Evolutionary conservation across 2,329 filamentous ascomycete genomes (phyloP).

Genomic region (Fusarium guadeloupense): DNA sequence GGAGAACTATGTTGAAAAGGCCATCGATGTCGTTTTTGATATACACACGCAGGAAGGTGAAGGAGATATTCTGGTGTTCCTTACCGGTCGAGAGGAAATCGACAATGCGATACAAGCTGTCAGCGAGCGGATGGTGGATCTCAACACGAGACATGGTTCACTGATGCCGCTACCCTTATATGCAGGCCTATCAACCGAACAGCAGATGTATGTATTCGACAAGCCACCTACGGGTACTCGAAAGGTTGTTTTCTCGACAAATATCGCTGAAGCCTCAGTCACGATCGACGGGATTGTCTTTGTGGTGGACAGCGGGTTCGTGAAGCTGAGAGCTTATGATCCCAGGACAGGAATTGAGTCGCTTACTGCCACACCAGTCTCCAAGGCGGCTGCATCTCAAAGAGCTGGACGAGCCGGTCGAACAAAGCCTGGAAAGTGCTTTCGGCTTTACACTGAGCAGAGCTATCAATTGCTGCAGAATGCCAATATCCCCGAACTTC

Average conservation of each 20-base stretch:
- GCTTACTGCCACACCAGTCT: conserved; percentile 81
- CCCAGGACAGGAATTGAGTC: conserved; percentile 87
- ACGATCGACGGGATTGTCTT: conserved; percentile 93
- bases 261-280: conserved; percentile 95
- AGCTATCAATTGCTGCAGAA: conserved; percentile 72
- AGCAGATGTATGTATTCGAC: conserved; percentile 96
- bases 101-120: conserved; percentile 83
- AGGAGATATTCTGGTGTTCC: conserved; percentile 89
- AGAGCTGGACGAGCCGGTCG: conserved; percentile 89
- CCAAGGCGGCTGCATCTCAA: conserved; percentile 92
- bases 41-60: conserved; percentile 83
- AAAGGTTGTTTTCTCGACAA: conserved; percentile 93
- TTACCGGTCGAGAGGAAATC: conserved; percentile 94
- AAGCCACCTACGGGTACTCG: conserved; percentile 81
- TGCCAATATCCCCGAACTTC: conserved; percentile 86
- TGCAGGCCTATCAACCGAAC: conserved; percentile 86
- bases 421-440: conserved; percentile 92
- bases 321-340: conserved; percentile 88
- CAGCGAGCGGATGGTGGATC: conserved; percentile 72
- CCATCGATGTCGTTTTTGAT: conserved; percentile 83
- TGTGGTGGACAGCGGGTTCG: conserved; percentile 90
- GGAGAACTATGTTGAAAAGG: conserved; percentile 87
- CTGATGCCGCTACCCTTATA: conserved; percentile 75
- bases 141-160: conserved; percentile 52
- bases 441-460: conserved; percentile 86